A percentile compares a stretch with the other conserved stretches of the same genome.
Evolutionary conservation across 768 basidiomycete species (phyloP).

Genomic region (Panaeolus cyanescens): DNA sequence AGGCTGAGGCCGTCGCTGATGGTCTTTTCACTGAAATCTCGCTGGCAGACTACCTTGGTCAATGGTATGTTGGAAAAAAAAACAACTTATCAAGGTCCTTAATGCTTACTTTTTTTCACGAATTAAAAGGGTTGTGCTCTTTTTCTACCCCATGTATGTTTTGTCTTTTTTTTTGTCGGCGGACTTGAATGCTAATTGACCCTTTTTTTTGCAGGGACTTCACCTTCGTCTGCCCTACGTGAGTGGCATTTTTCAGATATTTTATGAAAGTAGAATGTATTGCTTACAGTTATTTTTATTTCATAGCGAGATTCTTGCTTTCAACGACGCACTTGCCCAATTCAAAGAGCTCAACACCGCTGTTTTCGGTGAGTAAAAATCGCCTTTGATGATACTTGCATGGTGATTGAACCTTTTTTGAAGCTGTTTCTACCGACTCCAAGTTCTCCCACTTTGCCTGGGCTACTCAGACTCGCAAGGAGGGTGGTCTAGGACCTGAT

Average conservation of each 20-base stretch:
- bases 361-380: constrained; percentile 63
- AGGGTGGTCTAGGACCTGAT: constrained; percentile 89
- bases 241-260: constrained; percentile 11
- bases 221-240: constrained; percentile 91
- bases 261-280: too few relatives aligned
- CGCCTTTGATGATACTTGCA: neutral
- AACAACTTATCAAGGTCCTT: constrained; percentile 3
- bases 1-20: constrained; percentile 70
- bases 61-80: constrained; percentile 60
- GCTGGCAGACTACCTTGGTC: constrained; percentile 71
- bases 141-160: constrained; percentile 91
- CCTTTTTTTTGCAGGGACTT: constrained; percentile 58
- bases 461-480: constrained; percentile 78
- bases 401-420: neutral
- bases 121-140: constrained; percentile 75
- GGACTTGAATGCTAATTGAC: neutral
- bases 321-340: constrained; percentile 81
- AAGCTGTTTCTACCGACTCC: constrained; percentile 79
- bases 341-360: constrained; percentile 75
- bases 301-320: constrained; percentile 81
- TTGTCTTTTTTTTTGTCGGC: neutral
- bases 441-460: constrained; percentile 88
- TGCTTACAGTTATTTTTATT: too few relatives aligned
- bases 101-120: constrained; percentile 9
- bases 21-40: constrained; percentile 79